Percentiles rank a stretch among this genome's conserved stretches.
Conservation (phyloP, 1,284 basidiomycete species). For the Moesziomyces sp. region DNA sequence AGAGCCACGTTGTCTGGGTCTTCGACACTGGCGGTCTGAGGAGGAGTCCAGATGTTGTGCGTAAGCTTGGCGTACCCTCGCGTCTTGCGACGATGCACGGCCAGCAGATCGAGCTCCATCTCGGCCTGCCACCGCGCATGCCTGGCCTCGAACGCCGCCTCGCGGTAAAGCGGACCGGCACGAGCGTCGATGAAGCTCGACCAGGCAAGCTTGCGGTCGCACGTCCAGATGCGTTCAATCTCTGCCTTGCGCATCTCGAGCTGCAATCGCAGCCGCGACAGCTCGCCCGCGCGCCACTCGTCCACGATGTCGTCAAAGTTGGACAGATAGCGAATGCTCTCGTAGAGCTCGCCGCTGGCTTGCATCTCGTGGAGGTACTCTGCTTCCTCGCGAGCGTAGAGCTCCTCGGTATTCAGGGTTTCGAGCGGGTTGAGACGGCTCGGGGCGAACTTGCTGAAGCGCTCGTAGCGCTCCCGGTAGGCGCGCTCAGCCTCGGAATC, state of each 20-base stretch:
- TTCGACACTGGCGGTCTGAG: not conserved
- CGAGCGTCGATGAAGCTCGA: conserved; percentile 27
- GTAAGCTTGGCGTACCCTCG: conserved; percentile 22
- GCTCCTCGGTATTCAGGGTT: conserved; percentile 23
- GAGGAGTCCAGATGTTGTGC: conserved; percentile 15
- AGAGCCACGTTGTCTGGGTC: conserved; percentile 8
- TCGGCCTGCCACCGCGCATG: conserved; percentile 37
- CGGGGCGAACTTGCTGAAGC: conserved; percentile 16
- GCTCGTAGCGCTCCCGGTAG: conserved; percentile 12
- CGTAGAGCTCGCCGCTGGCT: conserved; percentile 29
- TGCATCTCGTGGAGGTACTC: conserved; percentile 26
- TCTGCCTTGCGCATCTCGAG: conserved; percentile 43
- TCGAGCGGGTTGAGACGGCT: conserved; percentile 29
- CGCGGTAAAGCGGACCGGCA: conserved; percentile 26
- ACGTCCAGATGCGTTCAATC: conserved; percentile 40
- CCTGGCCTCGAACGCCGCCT: conserved; percentile 10
- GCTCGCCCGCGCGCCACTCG: conserved; percentile 39
- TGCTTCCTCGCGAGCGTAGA: conserved; percentile 31
- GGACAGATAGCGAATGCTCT: conserved; percentile 24
- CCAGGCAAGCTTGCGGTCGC: conserved; percentile 46
- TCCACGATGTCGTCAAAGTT: conserved; percentile 43
- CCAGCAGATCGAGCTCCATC: conserved; percentile 39
- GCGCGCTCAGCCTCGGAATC: not conserved
- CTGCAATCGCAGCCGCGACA: conserved; percentile 33
- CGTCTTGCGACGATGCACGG: conserved; percentile 31